These are phyloP conservation scores for Hydrangea macrophylla DNA, from an alignment of 148 eudicot genomes.

Conservation along the genomic window DNA sequence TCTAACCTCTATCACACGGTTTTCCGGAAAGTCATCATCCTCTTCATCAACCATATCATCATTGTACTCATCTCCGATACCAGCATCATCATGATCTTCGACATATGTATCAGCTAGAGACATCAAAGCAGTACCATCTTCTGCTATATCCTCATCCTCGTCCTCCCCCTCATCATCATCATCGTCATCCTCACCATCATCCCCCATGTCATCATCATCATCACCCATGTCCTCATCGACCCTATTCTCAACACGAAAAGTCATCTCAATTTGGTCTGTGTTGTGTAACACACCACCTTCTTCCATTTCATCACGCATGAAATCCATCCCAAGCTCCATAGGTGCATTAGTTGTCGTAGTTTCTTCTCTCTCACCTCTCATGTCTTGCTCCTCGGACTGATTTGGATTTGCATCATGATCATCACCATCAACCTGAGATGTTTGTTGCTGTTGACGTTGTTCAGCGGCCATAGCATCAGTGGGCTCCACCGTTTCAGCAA, in stretches of 20 bases:
- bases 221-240: constrained; percentile 79
- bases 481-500: constrained; percentile 31
- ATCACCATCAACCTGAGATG: constrained; percentile 35
- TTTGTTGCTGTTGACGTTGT: constrained; percentile 34
- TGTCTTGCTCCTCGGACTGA: constrained; percentile 57
- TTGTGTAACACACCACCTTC: constrained; percentile 54
- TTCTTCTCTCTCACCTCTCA: constrained; percentile 57
- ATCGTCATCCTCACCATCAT: constrained; percentile 82
- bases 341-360: constrained; percentile 33
- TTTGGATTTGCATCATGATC: constrained; percentile 34
- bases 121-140: constrained; percentile 92
- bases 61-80: constrained; percentile 85
- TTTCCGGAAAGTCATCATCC: constrained; percentile 90
- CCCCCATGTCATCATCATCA: constrained; percentile 95
- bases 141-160: constrained; percentile 91
- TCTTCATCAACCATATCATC: constrained; percentile 95
- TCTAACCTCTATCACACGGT: constrained; percentile 89
- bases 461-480: constrained; percentile 38
- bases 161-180: constrained; percentile 92
- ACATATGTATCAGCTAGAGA: constrained; percentile 91
- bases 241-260: constrained; percentile 75
- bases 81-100: constrained; percentile 91
- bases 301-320: constrained; percentile 72
- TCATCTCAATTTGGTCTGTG: constrained; percentile 58
- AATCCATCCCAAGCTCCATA: constrained; percentile 57